Base-by-base conservation (phyloP, 2,329 filamentous ascomycete genomes). In the Talaromyces pinophilus region DNA sequence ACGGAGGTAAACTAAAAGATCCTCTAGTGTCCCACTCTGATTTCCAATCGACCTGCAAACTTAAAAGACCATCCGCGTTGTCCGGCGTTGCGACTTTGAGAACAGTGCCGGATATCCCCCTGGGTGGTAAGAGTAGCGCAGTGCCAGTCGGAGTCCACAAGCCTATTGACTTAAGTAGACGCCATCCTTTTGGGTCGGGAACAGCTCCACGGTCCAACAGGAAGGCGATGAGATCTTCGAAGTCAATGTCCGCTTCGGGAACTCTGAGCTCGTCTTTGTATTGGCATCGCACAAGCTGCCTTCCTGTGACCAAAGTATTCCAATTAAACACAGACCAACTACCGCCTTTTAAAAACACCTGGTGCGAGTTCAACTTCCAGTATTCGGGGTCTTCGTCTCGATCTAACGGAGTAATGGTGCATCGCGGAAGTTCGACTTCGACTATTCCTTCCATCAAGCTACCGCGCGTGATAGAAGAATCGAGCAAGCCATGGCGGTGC, bases 261-360 rank as follows among this genome's bases (percentile, higher is more conserved):
- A 82, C 79, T 10, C 76, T 71, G 62, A 84, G 69, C 59, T 83
- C 79, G 62, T 83, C 82, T 63, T 79, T 84, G 69, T 89, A 90
- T 73, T 89, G 86, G 46, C 90, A 81, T 40, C 88, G 81, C 76
- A 89, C 88, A 15, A 85, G 85, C 72, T 86, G 87, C 64, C 85
- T 79, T 1, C 88, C 87, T 28, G 89, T 88, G 2, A 84, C 79
- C 69, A 88, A 83, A n/a, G 83, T 83, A 70, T 84, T 84, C 87
- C 88, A 90, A 75, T 90, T 85, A 73, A 90, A 88, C 0, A 84
- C 84, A 0, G 87, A 88, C 87, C 87, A 90, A 33, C 80, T 83
- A 0, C 88, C 88, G 2, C 88, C 88, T 0, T 85, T 84, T 52
- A 66, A 59, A 88, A 84, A 13, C 57, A 83, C 86, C 0, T 83